Base-by-base conservation (phyloP, 2,329 filamentous ascomycete species). In the Pseudogymnoascus sp. region DNA sequence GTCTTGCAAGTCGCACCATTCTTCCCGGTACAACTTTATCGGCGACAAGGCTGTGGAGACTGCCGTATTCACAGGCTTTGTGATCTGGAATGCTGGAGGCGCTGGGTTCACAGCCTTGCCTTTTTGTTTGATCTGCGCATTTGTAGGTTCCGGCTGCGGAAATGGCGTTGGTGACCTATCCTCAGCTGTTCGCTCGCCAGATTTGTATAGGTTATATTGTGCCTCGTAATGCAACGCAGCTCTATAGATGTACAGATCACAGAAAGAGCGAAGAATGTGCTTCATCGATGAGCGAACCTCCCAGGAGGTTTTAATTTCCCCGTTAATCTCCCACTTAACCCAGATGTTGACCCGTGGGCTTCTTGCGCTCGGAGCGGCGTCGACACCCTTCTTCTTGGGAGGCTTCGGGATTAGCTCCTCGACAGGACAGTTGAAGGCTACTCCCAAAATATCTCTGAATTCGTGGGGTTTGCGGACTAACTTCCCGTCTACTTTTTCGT, bases 211-310 rank as follows among this genome's bases (percentile, higher is more conserved):
- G 14, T 60, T 14, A 14, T 63, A 18, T 44, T 53, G 44, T 7
- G 12, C 12, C 23, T 53, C 18, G 46, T 8, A 31, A 14, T 21
- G 21, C 44, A 25, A 1, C 10, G 62, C 34, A n/a, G 36, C 37
- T 25, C 60, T 0, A 60, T 60, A 63, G 62, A 63, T 44, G 7
- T 63, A 63, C 25, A 14, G 36, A 56, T 63, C 53, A 23, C 42
- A 46, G 42, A 46, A 46, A 25, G n/a, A 60, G 36, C 25, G 10
- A 11, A 31, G 46, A 36, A 63, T n/a, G 21, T 63, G 36, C 62
- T 53, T 53, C n/a, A 63, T 60, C 16, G 62, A 63, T 12, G 53
- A 63, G 31, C 16, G 34, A 28, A 63, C 53, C 10, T 63, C 62
- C 62, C 16, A 63, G 23, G 6, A 12, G 11, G 7, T 10, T 16